Base-by-base conservation (phyloP, 805 yeast species). In the Saccharomyces jurei region DNA sequence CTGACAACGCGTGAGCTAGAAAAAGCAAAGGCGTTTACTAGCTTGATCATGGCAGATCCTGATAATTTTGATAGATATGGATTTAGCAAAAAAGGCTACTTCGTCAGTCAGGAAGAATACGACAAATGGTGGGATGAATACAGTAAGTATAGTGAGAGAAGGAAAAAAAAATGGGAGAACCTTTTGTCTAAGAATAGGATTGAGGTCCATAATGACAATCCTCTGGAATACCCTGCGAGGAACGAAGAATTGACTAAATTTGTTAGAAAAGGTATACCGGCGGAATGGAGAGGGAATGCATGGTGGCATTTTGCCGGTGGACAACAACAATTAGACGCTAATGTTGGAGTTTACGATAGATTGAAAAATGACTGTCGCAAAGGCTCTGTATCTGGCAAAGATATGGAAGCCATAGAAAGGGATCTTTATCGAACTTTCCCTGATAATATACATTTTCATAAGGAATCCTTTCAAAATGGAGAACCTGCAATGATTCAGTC, bases 291-390 rank as follows among this genome's bases (percentile, higher is more conserved):
- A 60, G 99, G 98, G 1, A 81, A 81, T 60, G 97, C 97, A 0
- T 92, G 99, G 99, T 92, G 94, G 77, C 83, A 82, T 74, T 91
- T 88, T 70, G 96, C 96, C 4, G 83, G 84, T 28, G 99, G 98
- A 2, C 78, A 83, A 53, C 92, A 87, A 51, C 79, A 78, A 61
- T 71, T 89, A 53, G 82, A 78, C 59, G 81, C 82, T 31, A 82
- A 91, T 65, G 74, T 73, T n/a, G 96, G 95, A 0, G 77, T 87
- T 1, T 92, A 91, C 67, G 87, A 83, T 50, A 74, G 76, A 56
- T 83, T 89, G 47, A 74, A 71, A 13, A 81, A 82, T 58, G 81
- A 90, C 84, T n/a, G 41, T 9, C 41, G 41, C 31, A 25, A 30
- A 11, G 41, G 41, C 44, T 13, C 58, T 6, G 44, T 36, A 9